Conservation (phyloP, 306 rosid genomes). For the Elaeagnus macrophylla region DNA sequence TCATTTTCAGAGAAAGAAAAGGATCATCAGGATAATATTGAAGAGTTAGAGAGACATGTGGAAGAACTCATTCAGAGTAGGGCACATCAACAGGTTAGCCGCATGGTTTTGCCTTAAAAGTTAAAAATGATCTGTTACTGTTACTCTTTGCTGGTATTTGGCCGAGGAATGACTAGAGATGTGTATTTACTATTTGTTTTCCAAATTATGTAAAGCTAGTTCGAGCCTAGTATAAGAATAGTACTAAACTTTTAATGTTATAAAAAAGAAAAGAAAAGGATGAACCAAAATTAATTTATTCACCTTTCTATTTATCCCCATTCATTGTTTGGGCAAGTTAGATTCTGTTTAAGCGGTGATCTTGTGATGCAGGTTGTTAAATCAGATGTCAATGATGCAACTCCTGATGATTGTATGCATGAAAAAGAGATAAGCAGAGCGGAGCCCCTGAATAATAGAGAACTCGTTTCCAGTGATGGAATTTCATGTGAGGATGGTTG, state of each 20-base stretch:
- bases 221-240: too few relatives aligned
- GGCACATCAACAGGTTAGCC: conserved; percentile 47
- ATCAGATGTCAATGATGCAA: conserved; percentile 15
- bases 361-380: conserved; percentile 34
- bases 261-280: too few relatives aligned
- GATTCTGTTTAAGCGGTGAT: background rate
- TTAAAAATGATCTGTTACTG: too few relatives aligned
- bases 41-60: conserved; percentile 54
- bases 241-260: too few relatives aligned
- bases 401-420: conserved; percentile 16
- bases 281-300: background rate
- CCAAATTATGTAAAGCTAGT: too few relatives aligned
- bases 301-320: background rate
- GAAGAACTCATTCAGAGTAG: conserved; percentile 46
- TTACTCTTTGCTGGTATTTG: too few relatives aligned
- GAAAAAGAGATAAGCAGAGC: conserved; percentile 14
- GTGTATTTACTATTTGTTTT: too few relatives aligned
- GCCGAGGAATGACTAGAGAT: too few relatives aligned
- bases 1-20: conserved; percentile 57
- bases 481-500: conserved; percentile 23
- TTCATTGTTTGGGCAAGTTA: background rate
- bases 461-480: conserved; percentile 21
- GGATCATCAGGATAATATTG: conserved; percentile 59
- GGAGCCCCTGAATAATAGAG: background rate
- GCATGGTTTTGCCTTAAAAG: conserved; percentile 1